phyloP scores from a whole-genome alignment of 352 stramenopile genomes.

The Phytophthora vignae region DNA sequence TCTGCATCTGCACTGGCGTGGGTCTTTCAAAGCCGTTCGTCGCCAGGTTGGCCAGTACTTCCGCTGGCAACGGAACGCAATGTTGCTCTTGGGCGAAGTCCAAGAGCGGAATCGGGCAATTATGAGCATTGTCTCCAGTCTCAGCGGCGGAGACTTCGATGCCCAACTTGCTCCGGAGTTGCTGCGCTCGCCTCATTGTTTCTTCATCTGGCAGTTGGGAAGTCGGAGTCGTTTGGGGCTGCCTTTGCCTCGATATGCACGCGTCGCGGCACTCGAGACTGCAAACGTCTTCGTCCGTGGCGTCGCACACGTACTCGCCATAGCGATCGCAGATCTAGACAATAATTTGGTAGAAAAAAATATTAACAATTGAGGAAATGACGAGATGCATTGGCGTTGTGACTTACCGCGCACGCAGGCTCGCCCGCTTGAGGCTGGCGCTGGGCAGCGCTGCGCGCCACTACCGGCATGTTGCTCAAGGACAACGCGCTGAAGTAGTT shows the following conservation, averaged over 20 bases:
- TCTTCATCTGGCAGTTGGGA: conserved; percentile 2
- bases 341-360: not conserved
- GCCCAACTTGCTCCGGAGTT: conserved; percentile 41
- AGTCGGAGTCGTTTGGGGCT: not conserved
- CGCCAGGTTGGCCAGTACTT: conserved; percentile 54
- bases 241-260: conserved; percentile 32
- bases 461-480: conserved; percentile 21
- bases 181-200: conserved; percentile 7
- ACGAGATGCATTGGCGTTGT: not conserved
- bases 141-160: conserved; percentile 34
- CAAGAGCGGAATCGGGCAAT: conserved; percentile 22
- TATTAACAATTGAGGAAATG: not conserved
- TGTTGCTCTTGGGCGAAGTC: conserved; percentile 42
- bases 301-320: conserved; percentile 84
- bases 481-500: not conserved
- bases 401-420: conserved; percentile 54
- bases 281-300: conserved; percentile 86
- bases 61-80: conserved; percentile 29
- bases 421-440: conserved; percentile 42
- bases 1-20: conserved; percentile 84
- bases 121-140: not conserved
- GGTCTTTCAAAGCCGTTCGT: conserved; percentile 44
- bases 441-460: conserved; percentile 43
- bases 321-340: conserved; percentile 71
- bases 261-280: conserved; percentile 78